Conservation (phyloP, 176 grass and related monocot genomes). For the Oropetium thomaeum region DNA sequence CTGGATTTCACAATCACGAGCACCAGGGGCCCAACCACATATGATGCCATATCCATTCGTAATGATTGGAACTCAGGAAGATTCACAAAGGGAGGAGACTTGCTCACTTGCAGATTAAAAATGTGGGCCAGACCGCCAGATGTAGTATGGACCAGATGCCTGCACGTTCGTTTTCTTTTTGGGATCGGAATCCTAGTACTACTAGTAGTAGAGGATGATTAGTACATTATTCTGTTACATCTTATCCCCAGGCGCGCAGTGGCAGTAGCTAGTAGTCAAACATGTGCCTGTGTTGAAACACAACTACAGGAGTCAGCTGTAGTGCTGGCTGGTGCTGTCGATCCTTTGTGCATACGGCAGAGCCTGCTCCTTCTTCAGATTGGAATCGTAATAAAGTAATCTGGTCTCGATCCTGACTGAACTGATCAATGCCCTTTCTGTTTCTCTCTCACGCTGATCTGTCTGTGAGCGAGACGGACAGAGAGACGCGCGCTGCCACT, state of each 20-base stretch:
- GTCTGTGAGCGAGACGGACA: background rate
- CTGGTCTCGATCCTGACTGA: background rate
- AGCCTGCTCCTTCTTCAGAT: background rate
- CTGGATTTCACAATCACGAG: background rate
- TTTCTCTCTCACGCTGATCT: background rate
- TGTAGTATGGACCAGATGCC: constrained; percentile 2
- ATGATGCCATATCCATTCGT: background rate
- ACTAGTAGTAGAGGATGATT: no score
- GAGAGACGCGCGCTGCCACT: background rate
- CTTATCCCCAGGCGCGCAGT: no score
- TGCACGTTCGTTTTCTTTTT: background rate
- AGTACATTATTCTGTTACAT: constrained; percentile 9
- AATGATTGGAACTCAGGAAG: constrained; percentile 3
- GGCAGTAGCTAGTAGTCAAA: constrained; percentile 25
- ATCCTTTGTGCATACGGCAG: background rate
- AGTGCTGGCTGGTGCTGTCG: background rate
- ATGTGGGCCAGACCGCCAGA: background rate
- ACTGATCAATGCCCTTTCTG: background rate
- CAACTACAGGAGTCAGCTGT: background rate
- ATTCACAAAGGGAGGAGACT: background rate
- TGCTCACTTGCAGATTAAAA: no score
- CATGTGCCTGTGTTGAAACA: constrained; percentile 29
- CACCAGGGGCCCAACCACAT: background rate
- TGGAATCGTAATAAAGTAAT: background rate
- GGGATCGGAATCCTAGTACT: background rate